Conservation (phyloP, 1,284 basidiomycete genomes). For the Phylloporus sp. region DNA sequence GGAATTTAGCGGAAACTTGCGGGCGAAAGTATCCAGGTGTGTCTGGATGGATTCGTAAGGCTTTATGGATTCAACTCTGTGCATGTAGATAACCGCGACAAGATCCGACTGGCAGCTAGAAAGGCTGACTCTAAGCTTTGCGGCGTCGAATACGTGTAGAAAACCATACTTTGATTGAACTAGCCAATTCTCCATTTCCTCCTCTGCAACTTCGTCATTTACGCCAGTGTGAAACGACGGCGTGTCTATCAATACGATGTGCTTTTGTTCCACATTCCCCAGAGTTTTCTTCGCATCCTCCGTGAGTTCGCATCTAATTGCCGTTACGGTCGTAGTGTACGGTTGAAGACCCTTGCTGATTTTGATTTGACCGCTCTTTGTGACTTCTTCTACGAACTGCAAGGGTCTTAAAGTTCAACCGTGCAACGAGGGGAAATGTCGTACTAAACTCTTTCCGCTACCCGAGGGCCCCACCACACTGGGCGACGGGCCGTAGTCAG, state of each 20-base stretch:
- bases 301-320: slow-evolving; percentile 20
- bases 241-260: slow-evolving; percentile 28
- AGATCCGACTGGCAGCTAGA: slow-evolving; percentile 17
- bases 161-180: slow-evolving; percentile 10
- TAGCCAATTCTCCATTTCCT: slow-evolving; percentile 13
- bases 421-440: neutral
- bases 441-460: slow-evolving; percentile 25
- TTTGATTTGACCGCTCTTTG: neutral
- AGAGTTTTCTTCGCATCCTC: neutral
- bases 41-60: slow-evolving; percentile 1
- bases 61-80: slow-evolving; percentile 14
- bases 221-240: slow-evolving; percentile 16
- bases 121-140: neutral
- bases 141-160: neutral
- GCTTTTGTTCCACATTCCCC: neutral
- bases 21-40: slow-evolving; percentile 15
- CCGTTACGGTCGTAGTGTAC: neutral
- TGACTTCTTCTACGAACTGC: slow-evolving; percentile 21
- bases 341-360: neutral
- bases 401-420: neutral
- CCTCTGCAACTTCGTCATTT: neutral
- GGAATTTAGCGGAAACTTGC: slow-evolving; percentile 8
- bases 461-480: slow-evolving; percentile 28
- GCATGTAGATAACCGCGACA: slow-evolving; percentile 24
- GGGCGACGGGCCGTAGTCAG: slow-evolving; percentile 9